These are phyloP conservation scores for Pelargonium australe DNA, from an alignment of 441 rosid genomes.

Conservation along the genomic window DNA sequence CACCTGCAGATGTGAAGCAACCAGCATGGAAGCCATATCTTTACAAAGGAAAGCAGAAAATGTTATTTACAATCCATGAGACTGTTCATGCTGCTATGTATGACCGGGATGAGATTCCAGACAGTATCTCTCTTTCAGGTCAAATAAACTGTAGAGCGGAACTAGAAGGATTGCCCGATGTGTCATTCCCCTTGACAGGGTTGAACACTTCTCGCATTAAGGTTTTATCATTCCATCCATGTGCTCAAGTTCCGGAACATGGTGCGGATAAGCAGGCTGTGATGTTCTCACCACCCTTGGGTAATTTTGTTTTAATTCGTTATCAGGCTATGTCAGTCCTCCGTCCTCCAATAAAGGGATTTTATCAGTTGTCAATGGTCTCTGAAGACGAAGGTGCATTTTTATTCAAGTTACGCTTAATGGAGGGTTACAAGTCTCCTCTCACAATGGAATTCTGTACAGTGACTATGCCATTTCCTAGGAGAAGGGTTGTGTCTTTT, in stretches of 20 bases:
- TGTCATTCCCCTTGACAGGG: slow-evolving; percentile 76
- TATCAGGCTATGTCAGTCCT: slow-evolving; percentile 70
- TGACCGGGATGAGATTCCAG: slow-evolving; percentile 86
- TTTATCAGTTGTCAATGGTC: slow-evolving; percentile 94
- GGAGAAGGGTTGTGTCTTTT: slow-evolving; percentile 65
- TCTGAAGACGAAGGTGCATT: slow-evolving; percentile 97
- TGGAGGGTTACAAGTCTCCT: slow-evolving; percentile 87
- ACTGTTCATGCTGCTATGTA: slow-evolving; percentile 76
- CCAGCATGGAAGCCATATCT: slow-evolving; percentile 96
- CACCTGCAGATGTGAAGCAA: slow-evolving; percentile 72
- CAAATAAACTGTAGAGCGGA: slow-evolving; percentile 91
- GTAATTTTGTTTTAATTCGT: slow-evolving; percentile 73
- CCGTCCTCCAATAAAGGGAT: slow-evolving; percentile 81
- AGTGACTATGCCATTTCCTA: slow-evolving; percentile 89
- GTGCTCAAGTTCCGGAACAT: slow-evolving; percentile 83
- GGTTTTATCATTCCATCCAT: slow-evolving; percentile 79
- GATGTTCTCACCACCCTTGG: slow-evolving; percentile 82
- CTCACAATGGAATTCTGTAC: slow-evolving; percentile 81
- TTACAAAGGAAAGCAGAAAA: slow-evolving; percentile 78
- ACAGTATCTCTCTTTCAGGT: slow-evolving; percentile 69
- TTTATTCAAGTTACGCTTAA: slow-evolving; percentile 68
- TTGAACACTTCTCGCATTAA: slow-evolving; percentile 53
- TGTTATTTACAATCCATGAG: slow-evolving; percentile 73
- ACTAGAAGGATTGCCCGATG: slow-evolving; percentile 90
- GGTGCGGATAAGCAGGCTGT: slow-evolving; percentile 68